Conservation (phyloP, 2,329 filamentous ascomycete genomes). For the Calonectria leucothoes region DNA sequence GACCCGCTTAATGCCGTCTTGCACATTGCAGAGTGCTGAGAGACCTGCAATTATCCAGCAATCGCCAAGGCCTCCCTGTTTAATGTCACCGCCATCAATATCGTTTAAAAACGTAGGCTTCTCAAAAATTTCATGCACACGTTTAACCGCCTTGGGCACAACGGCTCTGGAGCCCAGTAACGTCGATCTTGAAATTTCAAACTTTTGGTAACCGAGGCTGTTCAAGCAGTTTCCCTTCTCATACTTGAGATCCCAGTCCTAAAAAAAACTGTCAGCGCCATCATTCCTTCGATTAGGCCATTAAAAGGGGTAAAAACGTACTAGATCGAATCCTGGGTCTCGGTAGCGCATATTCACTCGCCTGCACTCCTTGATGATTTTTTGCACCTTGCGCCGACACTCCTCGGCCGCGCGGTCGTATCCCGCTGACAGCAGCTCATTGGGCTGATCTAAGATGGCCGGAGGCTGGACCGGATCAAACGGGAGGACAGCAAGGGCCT, state of each 20-base stretch:
- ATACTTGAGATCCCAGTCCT: conserved; percentile 78
- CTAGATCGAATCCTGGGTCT: conserved; percentile 70
- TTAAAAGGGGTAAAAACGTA: conserved; percentile 45
- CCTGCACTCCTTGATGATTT: conserved; percentile 74
- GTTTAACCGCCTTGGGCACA: conserved; percentile 80
- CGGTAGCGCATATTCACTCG: conserved; percentile 85
- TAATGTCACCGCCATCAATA: conserved; percentile 78
- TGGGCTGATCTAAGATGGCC: conserved; percentile 63
- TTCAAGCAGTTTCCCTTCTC: conserved; percentile 68
- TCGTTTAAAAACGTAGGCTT: conserved; percentile 76
- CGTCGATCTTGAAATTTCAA: conserved; percentile 60
- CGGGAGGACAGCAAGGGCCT: conserved; percentile 73
- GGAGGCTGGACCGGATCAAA: conserved; percentile 69
- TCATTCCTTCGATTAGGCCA: not conserved
- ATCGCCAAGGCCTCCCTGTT: conserved; percentile 82
- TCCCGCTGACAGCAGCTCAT: conserved; percentile 69
- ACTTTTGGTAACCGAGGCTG: conserved; percentile 62
- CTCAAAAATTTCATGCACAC: conserved; percentile 80
- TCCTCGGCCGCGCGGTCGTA: conserved; percentile 74
- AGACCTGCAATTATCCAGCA: conserved; percentile 87
- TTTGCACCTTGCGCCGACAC: conserved; percentile 71
- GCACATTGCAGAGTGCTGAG: conserved; percentile 80
- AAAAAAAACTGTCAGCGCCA: conserved; percentile 25
- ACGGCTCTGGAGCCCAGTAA: conserved; percentile 59
- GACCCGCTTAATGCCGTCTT: conserved; percentile 75